Evolutionary conservation across 306 rosid genomes (phyloP).

Genomic region (Vigna nakashimae): DNA sequence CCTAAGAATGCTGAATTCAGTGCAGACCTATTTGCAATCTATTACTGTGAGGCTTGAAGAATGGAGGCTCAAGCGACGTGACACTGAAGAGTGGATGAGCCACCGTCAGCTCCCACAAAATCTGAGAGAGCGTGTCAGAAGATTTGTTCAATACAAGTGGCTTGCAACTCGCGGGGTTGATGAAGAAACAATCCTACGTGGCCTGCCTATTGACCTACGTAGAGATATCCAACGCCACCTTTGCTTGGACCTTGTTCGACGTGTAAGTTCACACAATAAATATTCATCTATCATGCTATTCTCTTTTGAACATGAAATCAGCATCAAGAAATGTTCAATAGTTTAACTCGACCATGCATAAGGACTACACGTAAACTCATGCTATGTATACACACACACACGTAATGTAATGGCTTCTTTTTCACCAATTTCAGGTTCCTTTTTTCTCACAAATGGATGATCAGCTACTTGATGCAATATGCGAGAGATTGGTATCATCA

Average conservation of each 20-base stretch:
- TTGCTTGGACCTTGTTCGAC: conserved; percentile 89
- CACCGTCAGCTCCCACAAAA: conserved; percentile 85
- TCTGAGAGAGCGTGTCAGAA: conserved; percentile 72
- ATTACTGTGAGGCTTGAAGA: conserved; percentile 90
- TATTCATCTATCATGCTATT: background rate
- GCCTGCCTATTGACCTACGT: conserved; percentile 79
- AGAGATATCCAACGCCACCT: conserved; percentile 90
- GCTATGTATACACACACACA: background rate
- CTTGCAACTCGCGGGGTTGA: conserved; percentile 93
- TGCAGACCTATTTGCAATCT: conserved; percentile 95
- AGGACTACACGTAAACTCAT: background rate
- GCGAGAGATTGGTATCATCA: conserved; percentile 81
- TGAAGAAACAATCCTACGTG: conserved; percentile 75
- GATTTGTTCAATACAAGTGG: conserved; percentile 93
- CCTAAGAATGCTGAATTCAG: conserved; percentile 30
- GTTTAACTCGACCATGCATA: background rate
- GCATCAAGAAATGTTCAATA: background rate
- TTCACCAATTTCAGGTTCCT: conserved; percentile 69
- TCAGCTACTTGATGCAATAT: conserved; percentile 87
- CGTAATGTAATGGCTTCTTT: conserved; percentile 28
- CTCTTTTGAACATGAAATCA: background rate
- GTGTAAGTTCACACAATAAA: conserved; percentile 56
- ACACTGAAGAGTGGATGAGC: conserved; percentile 96
- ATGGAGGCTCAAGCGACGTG: conserved; percentile 89
- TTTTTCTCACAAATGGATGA: conserved; percentile 93